Conservation (phyloP, 352 stramenopile genomes). For the Phytophthora megakarya region DNA sequence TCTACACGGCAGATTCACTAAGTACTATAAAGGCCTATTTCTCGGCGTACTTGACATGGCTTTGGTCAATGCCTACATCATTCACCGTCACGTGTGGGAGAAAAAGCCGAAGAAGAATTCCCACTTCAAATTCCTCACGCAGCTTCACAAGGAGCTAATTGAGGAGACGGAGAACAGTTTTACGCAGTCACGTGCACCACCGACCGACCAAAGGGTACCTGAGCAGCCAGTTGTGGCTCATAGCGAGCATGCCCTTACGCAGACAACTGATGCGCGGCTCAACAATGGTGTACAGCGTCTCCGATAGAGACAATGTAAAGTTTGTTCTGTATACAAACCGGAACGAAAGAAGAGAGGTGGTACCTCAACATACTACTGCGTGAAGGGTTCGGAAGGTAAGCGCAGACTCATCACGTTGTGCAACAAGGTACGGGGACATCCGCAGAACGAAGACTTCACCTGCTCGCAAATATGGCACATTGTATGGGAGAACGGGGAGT, state of each 20-base stretch:
- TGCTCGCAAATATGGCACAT: constrained; percentile 31
- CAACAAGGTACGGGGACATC: constrained; percentile 6
- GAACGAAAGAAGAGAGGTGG: constrained; percentile 10
- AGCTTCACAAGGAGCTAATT: constrained; percentile 1
- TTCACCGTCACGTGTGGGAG: not conserved
- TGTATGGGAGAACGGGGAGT: constrained; percentile 24
- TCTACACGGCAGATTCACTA: too few species aligned
- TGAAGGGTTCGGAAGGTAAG: not conserved
- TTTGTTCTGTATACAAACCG: constrained; percentile 22
- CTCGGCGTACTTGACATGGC: too few species aligned
- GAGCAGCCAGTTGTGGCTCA: not conserved
- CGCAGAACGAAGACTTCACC: not conserved
- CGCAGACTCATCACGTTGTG: not conserved
- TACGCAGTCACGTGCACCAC: not conserved
- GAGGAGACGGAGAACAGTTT: not conserved
- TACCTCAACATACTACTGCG: constrained; percentile 9
- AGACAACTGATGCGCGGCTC: not conserved
- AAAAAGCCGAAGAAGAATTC: constrained; percentile 6
- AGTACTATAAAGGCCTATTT: too few species aligned
- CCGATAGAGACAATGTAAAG: constrained; percentile 6
- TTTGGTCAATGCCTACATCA: constrained; percentile 31
- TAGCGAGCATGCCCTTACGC: not conserved
- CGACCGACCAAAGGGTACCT: not conserved
- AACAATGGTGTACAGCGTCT: not conserved
- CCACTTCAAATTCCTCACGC: constrained; percentile 1